Evolutionary conservation across 139 green algal genomes (phyloP), one percentile per base, ranked within the genome.

Genomic region (Nannochloris sp.): DNA sequence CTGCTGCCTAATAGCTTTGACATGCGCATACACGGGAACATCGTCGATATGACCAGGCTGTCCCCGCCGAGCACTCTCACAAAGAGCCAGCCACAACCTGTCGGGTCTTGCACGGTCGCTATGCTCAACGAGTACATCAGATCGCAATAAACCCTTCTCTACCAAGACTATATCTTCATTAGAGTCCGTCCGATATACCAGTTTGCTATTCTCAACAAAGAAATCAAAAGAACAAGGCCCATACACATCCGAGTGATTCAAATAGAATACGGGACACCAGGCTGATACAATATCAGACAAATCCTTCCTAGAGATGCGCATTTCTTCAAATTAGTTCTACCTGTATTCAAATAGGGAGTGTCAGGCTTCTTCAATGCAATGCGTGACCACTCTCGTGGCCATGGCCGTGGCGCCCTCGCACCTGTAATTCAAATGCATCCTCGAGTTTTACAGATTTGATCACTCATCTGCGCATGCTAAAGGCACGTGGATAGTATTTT

Each of bases 11-110:
- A 81, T 67, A 23, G 58, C 30, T 40, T 80, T 78, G 23, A 63
- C 62, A 23, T 74, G 46, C 0, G 66, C 72, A 36, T 83, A 83
- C 30, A 83, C 50, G 5, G 77, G 77, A 30, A 81, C 73, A 2
- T 66, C 25, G 45, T 76, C 29, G 4, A 83, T 17, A 30, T 60
- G 17, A 63, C 71, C 58, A 49, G 59, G 28, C 31, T 44, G 25
- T 23, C 68, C 72, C 8, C 12, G 14, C n/a, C 68, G 56, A 9
- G 62, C 72, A 20, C 26, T 40, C 0, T 37, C 30, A 25, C 77
- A 36, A 56, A 79, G 57, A 11, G 56, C n/a, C 67, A 77, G 51
- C 43, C 57, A 40, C 26, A 72, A 56, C 5, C 25, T 40, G 4
- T 25, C 12, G 10, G 14, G 20, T 29, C 28, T 8, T 25, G 46